Evolutionary conservation across 257 asterid genomes (phyloP), one percentile per base, ranked within the genome.

Genomic region (Forsythia viridissima): DNA sequence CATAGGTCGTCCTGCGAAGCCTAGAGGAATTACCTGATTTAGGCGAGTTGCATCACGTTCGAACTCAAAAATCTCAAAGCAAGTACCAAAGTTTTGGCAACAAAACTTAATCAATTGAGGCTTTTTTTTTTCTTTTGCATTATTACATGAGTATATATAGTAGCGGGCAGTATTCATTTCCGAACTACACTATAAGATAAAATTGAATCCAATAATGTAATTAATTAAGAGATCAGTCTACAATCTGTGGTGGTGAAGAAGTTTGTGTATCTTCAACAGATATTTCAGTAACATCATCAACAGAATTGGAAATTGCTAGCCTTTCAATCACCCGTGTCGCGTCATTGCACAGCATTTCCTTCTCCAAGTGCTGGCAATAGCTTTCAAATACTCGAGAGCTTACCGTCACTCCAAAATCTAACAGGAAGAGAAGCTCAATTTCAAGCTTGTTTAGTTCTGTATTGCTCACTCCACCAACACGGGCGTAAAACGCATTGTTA

Each of bases 301-400:
- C 55, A 24, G 86, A 77, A 73, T 70, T 81, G 68, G 86, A 24
- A n/a, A 78, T 68, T 3, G 80, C 20, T 8, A 82, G 85, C 79
- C 82, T 85, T 39, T 83, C 87, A 3, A 79, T 5, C 72, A 70
- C 18, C 65, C 67, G 55, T 7, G 16, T 46, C 24, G 77, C 67
- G 76, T 72, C 86, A 16, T 81, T 86, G 48, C 87, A 82, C 65
- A 86, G 78, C 89, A 90, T 87, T 78, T 94, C 92, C 80, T 88
- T 95, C 89, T 93, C 99, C 73, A 95, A 79, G 79, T 90, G 93
- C 51, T 90, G 97, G 82, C 98, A 95, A 72, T 95, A 95, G 85
- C 87, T 87, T 71, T 92, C 92, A 46, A 93, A 95, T 68, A 89
- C 91, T 48, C 89, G 78, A 2, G 97, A 83, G 76, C 96, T 92